Percentiles rank a stretch among this genome's conserved stretches.
These are phyloP conservation scores for Diophrys sp. DNA, from an alignment of 73 alveolate genomes.

Conservation along the genomic window DNA sequence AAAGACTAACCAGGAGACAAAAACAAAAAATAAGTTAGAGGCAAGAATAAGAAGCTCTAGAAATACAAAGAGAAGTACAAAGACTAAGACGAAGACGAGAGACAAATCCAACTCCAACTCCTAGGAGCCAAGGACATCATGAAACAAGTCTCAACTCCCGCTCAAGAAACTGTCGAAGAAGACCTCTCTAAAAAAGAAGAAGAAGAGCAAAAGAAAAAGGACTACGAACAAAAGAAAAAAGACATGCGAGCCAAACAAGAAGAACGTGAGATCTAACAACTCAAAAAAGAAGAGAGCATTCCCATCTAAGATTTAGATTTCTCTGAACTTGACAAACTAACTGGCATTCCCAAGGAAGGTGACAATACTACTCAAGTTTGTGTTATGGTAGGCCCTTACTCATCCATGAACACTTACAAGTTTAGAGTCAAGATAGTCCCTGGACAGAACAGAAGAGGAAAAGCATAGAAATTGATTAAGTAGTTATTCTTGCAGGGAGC, in stretches of 20 bases:
- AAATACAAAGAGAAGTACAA: conserved; percentile 83
- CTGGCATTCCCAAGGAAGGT: conserved; percentile 49
- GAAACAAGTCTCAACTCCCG: conserved; percentile 12
- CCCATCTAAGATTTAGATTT: conserved; percentile 18
- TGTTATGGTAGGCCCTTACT: conserved; percentile 70
- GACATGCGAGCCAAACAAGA: conserved; percentile 65
- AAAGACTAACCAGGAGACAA: not conserved
- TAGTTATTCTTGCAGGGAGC: too few species aligned
- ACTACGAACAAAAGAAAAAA: conserved; percentile 9
- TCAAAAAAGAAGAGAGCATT: conserved; percentile 65
- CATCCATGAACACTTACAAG: conserved; percentile 39
- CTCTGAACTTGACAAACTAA: conserved; percentile 57
- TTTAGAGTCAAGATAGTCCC: conserved; percentile 64
- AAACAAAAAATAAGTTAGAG: conserved; percentile 20
- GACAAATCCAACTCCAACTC: conserved; percentile 64
- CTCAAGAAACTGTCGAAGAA: conserved; percentile 42
- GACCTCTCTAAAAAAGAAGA: not conserved
- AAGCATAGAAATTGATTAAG: conserved; percentile 50
- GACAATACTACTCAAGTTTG: conserved; percentile 37
- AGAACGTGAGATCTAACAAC: conserved; percentile 34
- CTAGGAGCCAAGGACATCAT: conserved; percentile 75
- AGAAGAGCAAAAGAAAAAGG: not conserved
- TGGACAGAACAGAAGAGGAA: conserved; percentile 63
- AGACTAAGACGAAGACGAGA: conserved; percentile 88
- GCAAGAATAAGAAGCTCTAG: conserved; percentile 58